phyloP scores from a whole-genome alignment of 164 flowering plant species.

The Akebia trifoliata region DNA sequence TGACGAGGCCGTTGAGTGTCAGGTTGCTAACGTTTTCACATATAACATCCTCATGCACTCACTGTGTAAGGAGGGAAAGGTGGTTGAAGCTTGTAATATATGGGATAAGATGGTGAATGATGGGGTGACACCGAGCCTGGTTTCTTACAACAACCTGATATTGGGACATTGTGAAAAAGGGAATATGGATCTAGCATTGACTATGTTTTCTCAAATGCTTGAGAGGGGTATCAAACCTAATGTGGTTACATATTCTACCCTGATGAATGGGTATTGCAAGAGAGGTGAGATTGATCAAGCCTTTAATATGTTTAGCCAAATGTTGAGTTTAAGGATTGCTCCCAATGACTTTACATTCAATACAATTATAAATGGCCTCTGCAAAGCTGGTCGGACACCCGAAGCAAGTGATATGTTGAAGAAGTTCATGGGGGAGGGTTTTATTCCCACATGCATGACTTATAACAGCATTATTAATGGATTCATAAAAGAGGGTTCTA shows the following conservation, averaged over 20 bases:
- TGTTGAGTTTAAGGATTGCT: slow-evolving; percentile 36
- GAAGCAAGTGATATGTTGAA: slow-evolving; percentile 42
- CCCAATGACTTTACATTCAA: slow-evolving; percentile 52
- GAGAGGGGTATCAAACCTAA: slow-evolving; percentile 42
- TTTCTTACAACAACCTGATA: slow-evolving; percentile 63
- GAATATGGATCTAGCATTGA: slow-evolving; percentile 44
- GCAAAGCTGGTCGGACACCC: slow-evolving; percentile 49
- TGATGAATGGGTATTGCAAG: slow-evolving; percentile 61
- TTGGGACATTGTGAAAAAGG: slow-evolving; percentile 48
- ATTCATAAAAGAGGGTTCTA: slow-evolving; percentile 46
- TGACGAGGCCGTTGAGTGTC: slow-evolving; percentile 56
- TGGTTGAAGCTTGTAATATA: slow-evolving; percentile 42
- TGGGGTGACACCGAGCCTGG: slow-evolving; percentile 44
- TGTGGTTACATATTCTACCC: slow-evolving; percentile 48
- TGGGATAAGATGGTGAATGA: slow-evolving; percentile 50
- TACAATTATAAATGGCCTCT: slow-evolving; percentile 55
- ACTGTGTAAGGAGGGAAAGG: slow-evolving; percentile 42
- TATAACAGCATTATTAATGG: slow-evolving; percentile 72
- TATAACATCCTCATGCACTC: slow-evolving; percentile 45
- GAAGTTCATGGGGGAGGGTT: slow-evolving; percentile 38
- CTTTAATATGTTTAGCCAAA: slow-evolving; percentile 33
- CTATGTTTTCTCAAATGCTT: slow-evolving; percentile 37
- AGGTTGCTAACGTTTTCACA: slow-evolving; percentile 46
- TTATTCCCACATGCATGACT: slow-evolving; percentile 46
- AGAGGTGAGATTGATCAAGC: slow-evolving; percentile 45